Percentiles rank a stretch among this genome's conserved stretches.
Conservation (phyloP, 2,329 filamentous ascomycete species). For the Calonectria fujianensis region DNA sequence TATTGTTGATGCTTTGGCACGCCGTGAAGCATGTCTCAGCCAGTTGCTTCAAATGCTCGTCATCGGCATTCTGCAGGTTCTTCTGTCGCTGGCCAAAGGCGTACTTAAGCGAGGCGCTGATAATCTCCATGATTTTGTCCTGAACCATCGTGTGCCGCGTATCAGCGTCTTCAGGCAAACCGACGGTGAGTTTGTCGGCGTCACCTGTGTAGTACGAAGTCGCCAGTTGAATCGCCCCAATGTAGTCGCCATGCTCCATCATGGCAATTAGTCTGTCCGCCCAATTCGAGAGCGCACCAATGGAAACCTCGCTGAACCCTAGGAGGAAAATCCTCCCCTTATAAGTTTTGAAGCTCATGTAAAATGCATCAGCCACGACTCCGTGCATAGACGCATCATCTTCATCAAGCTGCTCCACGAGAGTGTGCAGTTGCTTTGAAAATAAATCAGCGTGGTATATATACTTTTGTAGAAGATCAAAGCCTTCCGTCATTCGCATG, state of each 20-base stretch:
- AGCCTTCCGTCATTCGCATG: slow-evolving; percentile 94
- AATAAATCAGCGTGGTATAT: slow-evolving; percentile 95
- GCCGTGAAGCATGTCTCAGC: slow-evolving; percentile 89
- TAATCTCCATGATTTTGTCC: slow-evolving; percentile 94
- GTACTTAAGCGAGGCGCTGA: slow-evolving; percentile 92
- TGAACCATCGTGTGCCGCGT: slow-evolving; percentile 87
- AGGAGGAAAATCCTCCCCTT: slow-evolving; percentile 95
- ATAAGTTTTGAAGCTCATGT: slow-evolving; percentile 97
- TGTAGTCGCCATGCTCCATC: slow-evolving; percentile 98
- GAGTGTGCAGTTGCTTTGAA: slow-evolving; percentile 86
- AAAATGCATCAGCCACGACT: slow-evolving; percentile 96
- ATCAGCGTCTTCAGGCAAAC: slow-evolving; percentile 87
- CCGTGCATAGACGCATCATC: slow-evolving; percentile 93
- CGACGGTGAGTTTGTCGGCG: slow-evolving; percentile 95
- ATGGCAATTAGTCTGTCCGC: slow-evolving; percentile 93
- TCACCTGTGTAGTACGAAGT: slow-evolving; percentile 94
- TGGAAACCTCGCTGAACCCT: slow-evolving; percentile 94
- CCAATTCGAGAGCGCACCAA: slow-evolving; percentile 97
- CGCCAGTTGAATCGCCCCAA: slow-evolving; percentile 91
- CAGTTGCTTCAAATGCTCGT: slow-evolving; percentile 82
- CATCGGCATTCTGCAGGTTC: slow-evolving; percentile 66
- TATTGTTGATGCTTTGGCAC: slow-evolving; percentile 84
- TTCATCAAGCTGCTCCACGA: slow-evolving; percentile 93
- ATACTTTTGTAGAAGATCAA: slow-evolving; percentile 92
- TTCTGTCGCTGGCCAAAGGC: slow-evolving; percentile 82